Base-by-base conservation (phyloP, 108 stramenopile genomes). In the Parietichytrium sp. region DNA sequence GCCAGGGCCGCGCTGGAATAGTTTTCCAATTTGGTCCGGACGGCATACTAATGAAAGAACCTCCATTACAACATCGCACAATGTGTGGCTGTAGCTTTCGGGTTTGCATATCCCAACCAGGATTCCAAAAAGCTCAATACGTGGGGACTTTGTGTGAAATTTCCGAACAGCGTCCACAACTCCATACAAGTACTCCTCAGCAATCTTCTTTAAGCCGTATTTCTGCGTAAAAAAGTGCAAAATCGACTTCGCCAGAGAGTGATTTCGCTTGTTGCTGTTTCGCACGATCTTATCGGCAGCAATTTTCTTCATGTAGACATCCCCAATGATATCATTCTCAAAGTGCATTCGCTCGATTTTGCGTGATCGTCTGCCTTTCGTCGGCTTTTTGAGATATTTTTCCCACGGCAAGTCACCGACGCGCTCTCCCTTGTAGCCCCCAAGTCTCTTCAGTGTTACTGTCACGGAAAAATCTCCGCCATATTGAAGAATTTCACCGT, bases 181-280 rank as follows among this genome's bases (percentile, higher is more conserved):
- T 31, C 61, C 61, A 20, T 72, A 72, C 10, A 72, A 20, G 33
- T 72, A 72, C 42, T 72, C 61, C 3, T 72, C 61, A 20, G 61
- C 61, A 2, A 72, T 33, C 1, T 72, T 72, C 20, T 72, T 72
- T n/a, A 72, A 3, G 10, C 61, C 61, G 42, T 72, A 72, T 2
- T 72, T 72, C 3, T 72, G 61, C 33, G 61, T 72, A 42, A 72
- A 72, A 20, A 45, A 72, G 20, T 72, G 61, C 61, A 72, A 27
- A 72, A 72, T 72, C 10, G 61, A 45, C 42, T 72, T 72, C 20
- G 61, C 61, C 6, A 72, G 33, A 6, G 61, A 36, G 42, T 72
- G 61, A 6, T 33, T 10, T n/a, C 45, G 36, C 38, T 42, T 33
- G 6, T 42, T 42, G 10, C 38, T n/a, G 38, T 72, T 42, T n/a